These are phyloP conservation scores for Amorphotheca resinae DNA, from an alignment of 495 filamentous ascomycete species.

Conservation along the genomic window DNA sequence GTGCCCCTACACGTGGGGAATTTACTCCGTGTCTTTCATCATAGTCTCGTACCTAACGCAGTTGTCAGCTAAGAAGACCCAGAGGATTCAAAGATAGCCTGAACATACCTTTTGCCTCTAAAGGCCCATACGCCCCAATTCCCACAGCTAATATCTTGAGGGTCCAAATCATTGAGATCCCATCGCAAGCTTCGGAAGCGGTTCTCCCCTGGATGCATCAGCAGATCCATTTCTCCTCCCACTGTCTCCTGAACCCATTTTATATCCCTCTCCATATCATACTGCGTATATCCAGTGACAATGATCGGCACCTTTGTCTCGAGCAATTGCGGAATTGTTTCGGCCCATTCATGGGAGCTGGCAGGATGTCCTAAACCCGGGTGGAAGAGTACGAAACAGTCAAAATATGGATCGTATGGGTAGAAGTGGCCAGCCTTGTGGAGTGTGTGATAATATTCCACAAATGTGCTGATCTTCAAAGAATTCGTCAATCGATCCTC, in stretches of 20 bases:
- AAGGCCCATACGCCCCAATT: slow-evolving; percentile 98
- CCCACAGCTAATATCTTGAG: slow-evolving; percentile 83
- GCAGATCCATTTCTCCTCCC: slow-evolving; percentile 77
- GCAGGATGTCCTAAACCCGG: slow-evolving; percentile 91
- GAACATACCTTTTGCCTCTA: slow-evolving; percentile 82
- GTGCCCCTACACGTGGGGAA: not conserved
- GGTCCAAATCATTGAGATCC: slow-evolving; percentile 94
- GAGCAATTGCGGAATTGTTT: slow-evolving; percentile 75
- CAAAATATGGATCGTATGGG: slow-evolving; percentile 95
- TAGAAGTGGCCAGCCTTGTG: slow-evolving; percentile 80
- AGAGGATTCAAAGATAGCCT: not conserved
- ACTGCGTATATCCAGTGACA: slow-evolving; percentile 89
- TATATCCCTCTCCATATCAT: slow-evolving; percentile 84
- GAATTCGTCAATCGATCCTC: slow-evolving; percentile 74
- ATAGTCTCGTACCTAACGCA: slow-evolving; percentile 47
- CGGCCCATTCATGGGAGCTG: slow-evolving; percentile 82
- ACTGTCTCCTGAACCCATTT: slow-evolving; percentile 77
- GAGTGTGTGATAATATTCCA: slow-evolving; percentile 96
- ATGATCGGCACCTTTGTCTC: slow-evolving; percentile 93
- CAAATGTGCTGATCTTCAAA: slow-evolving; percentile 92
- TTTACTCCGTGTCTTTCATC: slow-evolving; percentile 30
- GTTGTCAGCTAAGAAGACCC: not conserved
- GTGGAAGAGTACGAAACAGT: slow-evolving; percentile 92
- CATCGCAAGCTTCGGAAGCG: slow-evolving; percentile 86
- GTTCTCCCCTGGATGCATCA: slow-evolving; percentile 90